These are phyloP conservation scores for Usnea hakonensis DNA, from an alignment of 495 filamentous ascomycete species.

Conservation along the genomic window DNA sequence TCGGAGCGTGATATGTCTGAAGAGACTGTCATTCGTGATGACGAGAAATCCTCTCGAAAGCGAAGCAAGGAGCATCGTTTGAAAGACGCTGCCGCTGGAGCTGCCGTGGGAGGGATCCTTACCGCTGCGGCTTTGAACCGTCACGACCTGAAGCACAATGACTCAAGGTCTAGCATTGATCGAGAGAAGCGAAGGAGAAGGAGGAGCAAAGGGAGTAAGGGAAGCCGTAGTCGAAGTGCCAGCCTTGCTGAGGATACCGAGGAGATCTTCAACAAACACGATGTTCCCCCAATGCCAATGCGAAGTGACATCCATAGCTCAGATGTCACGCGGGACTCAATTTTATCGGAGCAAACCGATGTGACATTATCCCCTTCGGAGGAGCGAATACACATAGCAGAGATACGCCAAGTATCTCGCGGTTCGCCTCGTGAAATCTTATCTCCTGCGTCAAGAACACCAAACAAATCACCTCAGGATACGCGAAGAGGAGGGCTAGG, in stretches of 20 bases:
- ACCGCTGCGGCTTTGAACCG: slow-evolving; percentile 58
- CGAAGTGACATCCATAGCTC: slow-evolving; percentile 75
- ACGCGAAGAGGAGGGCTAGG: slow-evolving; percentile 43
- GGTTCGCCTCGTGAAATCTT: slow-evolving; percentile 43
- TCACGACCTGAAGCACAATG: slow-evolving; percentile 58
- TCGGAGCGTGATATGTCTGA: slow-evolving; percentile 34
- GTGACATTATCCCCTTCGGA: slow-evolving; percentile 39
- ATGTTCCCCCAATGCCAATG: slow-evolving; percentile 74
- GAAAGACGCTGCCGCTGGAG: slow-evolving; percentile 50
- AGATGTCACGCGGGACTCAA: slow-evolving; percentile 80
- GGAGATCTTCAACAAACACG: slow-evolving; percentile 53
- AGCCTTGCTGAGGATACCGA: slow-evolving; percentile 53
- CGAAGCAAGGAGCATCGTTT: slow-evolving; percentile 48
- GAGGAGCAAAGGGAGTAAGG: slow-evolving; percentile 43
- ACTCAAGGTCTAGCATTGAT: slow-evolving; percentile 54
- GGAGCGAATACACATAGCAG: slow-evolving; percentile 32
- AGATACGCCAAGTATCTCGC: slow-evolving; percentile 47
- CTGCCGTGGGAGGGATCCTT: slow-evolving; percentile 47
- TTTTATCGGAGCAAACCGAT: slow-evolving; percentile 75
- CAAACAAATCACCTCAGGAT: slow-evolving; percentile 44
- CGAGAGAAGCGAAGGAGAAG: slow-evolving; percentile 41
- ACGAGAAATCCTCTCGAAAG: slow-evolving; percentile 47
- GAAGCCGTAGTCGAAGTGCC: slow-evolving; percentile 47
- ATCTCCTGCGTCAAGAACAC: slow-evolving; percentile 48
- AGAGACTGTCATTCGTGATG: slow-evolving; percentile 45